Base-by-base conservation (phyloP, 495 filamentous ascomycete species). In the Neurospora sp. region DNA sequence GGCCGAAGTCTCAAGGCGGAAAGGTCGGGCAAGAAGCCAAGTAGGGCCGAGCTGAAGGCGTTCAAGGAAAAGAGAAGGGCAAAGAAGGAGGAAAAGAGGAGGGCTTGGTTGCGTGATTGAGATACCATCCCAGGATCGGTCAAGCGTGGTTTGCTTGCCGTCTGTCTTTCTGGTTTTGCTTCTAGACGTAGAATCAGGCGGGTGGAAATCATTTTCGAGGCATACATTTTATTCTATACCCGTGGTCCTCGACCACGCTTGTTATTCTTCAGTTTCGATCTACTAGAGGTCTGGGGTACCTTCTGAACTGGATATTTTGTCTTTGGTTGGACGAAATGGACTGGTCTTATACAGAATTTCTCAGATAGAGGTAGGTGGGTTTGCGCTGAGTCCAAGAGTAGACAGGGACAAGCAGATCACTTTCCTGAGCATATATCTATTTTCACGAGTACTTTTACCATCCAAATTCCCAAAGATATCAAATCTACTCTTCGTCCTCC, bases 1-100 rank as follows among this genome's bases (percentile, higher is more conserved):
- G 96, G 96, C 8, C 89, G 92, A 72, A 97, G 94, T 79, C 82
- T 99, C 70, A 96, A 95, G 82, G 96, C 93, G 9, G 96, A 99
- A 83, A 86, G 94, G 39, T 90, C 91, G 54, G 90, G 90, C n/a
- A 94, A 94, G 86, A 97, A 94, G 84, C 84, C 97, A 48, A 92
- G 82, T 40, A 96, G 92, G 86, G 85, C 91, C 74, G 93, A 98
- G 81, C 80, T 99, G 48, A 90, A 90, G 83, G 87, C 88, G 69
- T 92, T 91, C 79, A 90, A 89, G 79, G 87, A 92, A 82, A 92
- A 91, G 87, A 81, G 90, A 71, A 83, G 84, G 48, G 88, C 87
- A 18, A 94, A 89, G 86, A 99, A 99, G 84, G 94, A 97, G 80
- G 94, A 98, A 85, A 98, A 97, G 83, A 84, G 94, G 69, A 84